Conservation (phyloP, 73 alveolate species). For the Effrenium voratum region DNA sequence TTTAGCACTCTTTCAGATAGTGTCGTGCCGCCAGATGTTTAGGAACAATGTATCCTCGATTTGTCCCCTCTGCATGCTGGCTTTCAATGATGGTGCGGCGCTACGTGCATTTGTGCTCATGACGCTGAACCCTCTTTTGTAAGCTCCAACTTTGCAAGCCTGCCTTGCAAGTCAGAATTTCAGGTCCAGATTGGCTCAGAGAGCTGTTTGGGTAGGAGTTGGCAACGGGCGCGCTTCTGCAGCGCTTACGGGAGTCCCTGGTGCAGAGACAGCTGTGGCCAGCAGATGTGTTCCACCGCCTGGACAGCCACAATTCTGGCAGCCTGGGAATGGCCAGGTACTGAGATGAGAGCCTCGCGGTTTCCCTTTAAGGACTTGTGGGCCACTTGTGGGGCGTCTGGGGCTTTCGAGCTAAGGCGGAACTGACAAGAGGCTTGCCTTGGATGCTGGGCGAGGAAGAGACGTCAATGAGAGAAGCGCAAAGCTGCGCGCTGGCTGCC, state of each 20-base stretch:
- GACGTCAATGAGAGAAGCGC: neutral
- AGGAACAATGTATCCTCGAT: no score
- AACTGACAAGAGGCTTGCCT: constrained; percentile 40
- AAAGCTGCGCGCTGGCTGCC: neutral
- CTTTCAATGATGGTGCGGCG: no score
- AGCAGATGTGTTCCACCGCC: constrained; percentile 63
- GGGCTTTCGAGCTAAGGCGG: constrained; percentile 38
- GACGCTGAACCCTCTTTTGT: neutral
- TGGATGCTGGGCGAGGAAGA: constrained; percentile 61
- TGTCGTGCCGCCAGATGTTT: no score
- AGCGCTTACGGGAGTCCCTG: constrained; percentile 33
- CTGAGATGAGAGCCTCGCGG: neutral
- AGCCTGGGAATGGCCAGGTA: neutral
- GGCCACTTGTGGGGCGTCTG: no score
- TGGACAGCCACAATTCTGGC: constrained; percentile 23
- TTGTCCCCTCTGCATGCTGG: no score
- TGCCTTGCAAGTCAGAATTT: no score
- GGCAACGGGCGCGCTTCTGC: constrained; percentile 54
- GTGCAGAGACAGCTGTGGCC: constrained; percentile 60
- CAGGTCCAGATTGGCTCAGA: neutral
- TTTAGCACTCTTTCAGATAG: no score
- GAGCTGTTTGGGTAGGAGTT: neutral
- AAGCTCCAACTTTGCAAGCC: no score
- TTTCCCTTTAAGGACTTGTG: neutral
- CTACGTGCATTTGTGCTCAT: no score